These are phyloP conservation scores for Entonaema liquescens DNA, from an alignment of 495 filamentous ascomycete genomes.

Conservation along the genomic window DNA sequence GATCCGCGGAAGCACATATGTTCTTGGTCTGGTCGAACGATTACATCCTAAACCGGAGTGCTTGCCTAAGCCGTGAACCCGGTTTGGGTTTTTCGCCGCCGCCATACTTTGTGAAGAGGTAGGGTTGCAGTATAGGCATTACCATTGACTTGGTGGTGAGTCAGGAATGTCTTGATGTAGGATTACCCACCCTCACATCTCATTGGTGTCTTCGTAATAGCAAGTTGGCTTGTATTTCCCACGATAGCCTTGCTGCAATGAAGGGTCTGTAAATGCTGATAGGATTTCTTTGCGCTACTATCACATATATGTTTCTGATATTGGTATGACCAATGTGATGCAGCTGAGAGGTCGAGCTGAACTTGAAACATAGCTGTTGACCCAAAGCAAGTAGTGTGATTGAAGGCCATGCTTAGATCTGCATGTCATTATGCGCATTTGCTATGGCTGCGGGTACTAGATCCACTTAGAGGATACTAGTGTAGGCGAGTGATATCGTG, in stretches of 20 bases:
- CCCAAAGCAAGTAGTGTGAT: background rate
- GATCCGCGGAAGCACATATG: background rate
- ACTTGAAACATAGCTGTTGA: conserved; percentile 7
- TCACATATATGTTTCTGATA: background rate
- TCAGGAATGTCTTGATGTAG: conserved; percentile 4
- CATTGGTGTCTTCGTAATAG: background rate
- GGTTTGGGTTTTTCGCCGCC: conserved; percentile 6
- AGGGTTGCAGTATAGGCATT: conserved; percentile 9
- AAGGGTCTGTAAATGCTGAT: background rate
- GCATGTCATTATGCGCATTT: conserved; percentile 34
- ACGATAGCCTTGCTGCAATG: background rate
- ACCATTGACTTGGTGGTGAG: background rate
- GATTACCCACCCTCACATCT: background rate
- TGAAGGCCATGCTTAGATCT: conserved; percentile 11
- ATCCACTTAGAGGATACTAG: conserved; percentile 26
- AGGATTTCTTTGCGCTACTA: background rate
- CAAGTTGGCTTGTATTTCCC: background rate
- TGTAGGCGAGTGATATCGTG: conserved; percentile 22
- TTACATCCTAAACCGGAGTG: conserved; percentile 2
- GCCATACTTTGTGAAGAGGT: conserved; percentile 1
- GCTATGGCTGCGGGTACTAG: conserved; percentile 10
- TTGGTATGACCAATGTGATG: background rate
- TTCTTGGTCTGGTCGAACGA: background rate
- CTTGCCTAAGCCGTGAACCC: conserved; percentile 7
- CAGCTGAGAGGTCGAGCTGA: conserved; percentile 12